Conservation (phyloP, 2,329 filamentous ascomycete species). For the Balansia obtecta region DNA sequence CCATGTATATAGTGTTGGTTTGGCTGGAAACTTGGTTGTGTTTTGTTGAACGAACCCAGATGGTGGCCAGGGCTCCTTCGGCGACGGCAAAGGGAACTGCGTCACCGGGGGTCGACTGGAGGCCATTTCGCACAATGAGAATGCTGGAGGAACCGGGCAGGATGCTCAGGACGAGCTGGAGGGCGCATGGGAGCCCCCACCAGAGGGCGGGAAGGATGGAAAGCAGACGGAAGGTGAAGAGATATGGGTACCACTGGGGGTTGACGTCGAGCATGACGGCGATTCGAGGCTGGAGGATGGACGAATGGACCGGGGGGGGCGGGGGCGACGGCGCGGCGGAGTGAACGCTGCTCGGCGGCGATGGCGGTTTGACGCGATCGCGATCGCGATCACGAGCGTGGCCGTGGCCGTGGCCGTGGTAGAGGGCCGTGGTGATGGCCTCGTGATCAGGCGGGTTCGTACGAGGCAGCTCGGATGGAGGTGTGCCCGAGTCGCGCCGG, state of each 20-base stretch:
- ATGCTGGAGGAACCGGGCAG: constrained; percentile 27
- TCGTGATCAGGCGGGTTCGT: no score
- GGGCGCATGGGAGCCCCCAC: constrained; percentile 58
- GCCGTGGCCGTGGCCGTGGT: no score
- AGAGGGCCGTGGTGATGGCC: no score
- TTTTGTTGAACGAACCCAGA: constrained; percentile 51
- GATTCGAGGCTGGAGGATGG: constrained; percentile 60
- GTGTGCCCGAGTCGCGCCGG: no score
- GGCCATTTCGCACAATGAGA: constrained; percentile 13
- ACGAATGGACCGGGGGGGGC: constrained; percentile 16
- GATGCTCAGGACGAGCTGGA: constrained; percentile 55
- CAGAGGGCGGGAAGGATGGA: constrained; percentile 58
- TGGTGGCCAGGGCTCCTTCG: constrained; percentile 58
- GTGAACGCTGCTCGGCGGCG: no score
- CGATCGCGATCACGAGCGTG: no score
- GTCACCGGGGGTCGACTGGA: constrained; percentile 7
- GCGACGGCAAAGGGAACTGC: constrained; percentile 35
- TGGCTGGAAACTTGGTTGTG: neutral
- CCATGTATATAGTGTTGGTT: neutral
- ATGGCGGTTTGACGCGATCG: no score
- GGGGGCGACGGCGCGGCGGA: neutral
- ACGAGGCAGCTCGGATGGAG: no score
- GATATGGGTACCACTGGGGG: constrained; percentile 57
- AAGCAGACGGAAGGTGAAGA: constrained; percentile 60
- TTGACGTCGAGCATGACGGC: constrained; percentile 67